Evolutionary conservation across 2,329 filamentous ascomycete species (phyloP), one percentile per base, ranked within the genome.

Genomic region (Fusarium sp.): DNA sequence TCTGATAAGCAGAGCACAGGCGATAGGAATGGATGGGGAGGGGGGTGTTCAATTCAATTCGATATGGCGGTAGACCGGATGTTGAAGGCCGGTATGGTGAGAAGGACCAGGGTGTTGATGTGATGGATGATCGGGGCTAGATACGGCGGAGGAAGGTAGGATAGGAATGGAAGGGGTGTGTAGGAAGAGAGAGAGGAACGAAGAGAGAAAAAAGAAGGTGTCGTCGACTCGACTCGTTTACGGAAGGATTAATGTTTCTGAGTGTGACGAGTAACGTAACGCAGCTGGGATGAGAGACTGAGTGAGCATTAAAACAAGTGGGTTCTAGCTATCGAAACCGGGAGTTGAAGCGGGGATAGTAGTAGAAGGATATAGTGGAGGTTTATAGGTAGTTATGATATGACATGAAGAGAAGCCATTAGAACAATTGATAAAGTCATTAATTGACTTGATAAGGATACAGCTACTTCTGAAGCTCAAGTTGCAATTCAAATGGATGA

Each of bases 1-100:
- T 76, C 74, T 76, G 74, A 76, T 76, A 76, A 76, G 73, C 63
- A 62, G 44, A 66, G 25, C 25, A 71, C 63, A 29, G 50, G 61
- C 65, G 34, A 38, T 38, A 4, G 34, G 34, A 38, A 38, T 38
- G 18, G 18, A 38, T 65, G 57, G 57, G 30, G 50, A 25, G 58
- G 62, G 56, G 60, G 16, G 59, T 61, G 50, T 51, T 22, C 20
- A 18, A 18, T 49, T 40, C n/a, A 20, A 43, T 43, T 61, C 30
- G 50, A 56, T 59, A 70, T 38, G 60, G 47, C 40, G 64, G 66
- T 64, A 75, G 69, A 44, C 72, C 72, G 70, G 70, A 68, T 68
- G 63, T 72, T 62, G 66, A 52, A 62, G 47, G 53, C 66, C 70
- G 70, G 72, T 34, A 63, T 68, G 58, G 59, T 56, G 58, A 58